Percentiles rank a stretch among this genome's conserved stretches.
Evolutionary conservation across 2,329 filamentous ascomycete genomes (phyloP).

Genomic region (Fusarium sp.): DNA sequence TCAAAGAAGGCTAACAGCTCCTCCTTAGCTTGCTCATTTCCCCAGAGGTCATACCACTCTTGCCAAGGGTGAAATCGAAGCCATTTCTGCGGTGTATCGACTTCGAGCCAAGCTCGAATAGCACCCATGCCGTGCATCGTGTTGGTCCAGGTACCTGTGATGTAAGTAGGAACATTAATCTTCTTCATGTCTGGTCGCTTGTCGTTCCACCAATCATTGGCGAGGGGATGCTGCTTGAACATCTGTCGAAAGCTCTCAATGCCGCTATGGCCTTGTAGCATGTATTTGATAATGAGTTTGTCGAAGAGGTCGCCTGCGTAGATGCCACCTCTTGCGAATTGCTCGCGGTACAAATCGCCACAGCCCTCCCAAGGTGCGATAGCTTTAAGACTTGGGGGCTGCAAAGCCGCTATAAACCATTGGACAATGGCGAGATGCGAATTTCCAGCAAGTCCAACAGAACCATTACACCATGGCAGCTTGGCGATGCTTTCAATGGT

Average conservation of each 20-base stretch:
- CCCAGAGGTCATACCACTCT: slow-evolving; percentile 32
- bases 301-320: slow-evolving; percentile 15
- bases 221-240: slow-evolving; percentile 13
- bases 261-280: slow-evolving; percentile 10
- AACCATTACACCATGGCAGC: neutral
- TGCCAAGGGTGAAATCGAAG: slow-evolving; percentile 26
- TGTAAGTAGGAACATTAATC: slow-evolving; percentile 20
- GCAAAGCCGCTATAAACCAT: slow-evolving; percentile 21
- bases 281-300: slow-evolving; percentile 19
- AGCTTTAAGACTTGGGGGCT: slow-evolving; percentile 14
- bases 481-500: slow-evolving; percentile 9
- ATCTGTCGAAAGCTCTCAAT: slow-evolving; percentile 25
- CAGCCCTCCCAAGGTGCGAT: slow-evolving; percentile 24
- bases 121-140: slow-evolving; percentile 24
- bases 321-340: slow-evolving; percentile 1
- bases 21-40: slow-evolving; percentile 1
- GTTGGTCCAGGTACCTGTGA: slow-evolving; percentile 18
- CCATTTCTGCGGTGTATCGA: slow-evolving; percentile 16
- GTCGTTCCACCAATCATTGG: slow-evolving; percentile 19
- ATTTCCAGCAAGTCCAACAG: slow-evolving; percentile 8
- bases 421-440: slow-evolving; percentile 23
- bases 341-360: slow-evolving; percentile 1
- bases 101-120: slow-evolving; percentile 20
- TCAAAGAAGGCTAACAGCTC: slow-evolving; percentile 12
- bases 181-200: slow-evolving; percentile 22